These are phyloP conservation scores for Circinella umbellata DNA, from an alignment of 371 early-diverging fungal species.

Conservation along the genomic window DNA sequence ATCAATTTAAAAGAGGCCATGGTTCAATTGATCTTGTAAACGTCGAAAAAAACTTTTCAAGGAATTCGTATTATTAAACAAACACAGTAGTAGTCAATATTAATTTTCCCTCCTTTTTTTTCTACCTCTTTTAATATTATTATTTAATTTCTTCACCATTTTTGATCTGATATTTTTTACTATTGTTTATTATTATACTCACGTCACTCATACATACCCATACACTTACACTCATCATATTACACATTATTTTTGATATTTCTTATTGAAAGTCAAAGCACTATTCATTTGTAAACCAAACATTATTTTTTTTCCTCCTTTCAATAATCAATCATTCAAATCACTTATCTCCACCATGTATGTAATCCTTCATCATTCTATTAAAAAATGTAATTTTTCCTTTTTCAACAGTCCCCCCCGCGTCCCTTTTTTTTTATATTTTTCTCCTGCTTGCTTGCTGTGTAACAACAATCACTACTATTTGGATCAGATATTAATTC, in stretches of 20 bases:
- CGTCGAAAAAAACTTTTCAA: constrained; percentile 18
- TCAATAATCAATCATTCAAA: background rate
- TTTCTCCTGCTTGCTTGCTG: too few relatives aligned
- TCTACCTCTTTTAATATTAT: background rate
- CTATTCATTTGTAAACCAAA: constrained; percentile 9
- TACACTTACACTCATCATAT: too few relatives aligned
- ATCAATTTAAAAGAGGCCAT: constrained; percentile 57
- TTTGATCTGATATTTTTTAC: too few relatives aligned
- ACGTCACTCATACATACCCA: too few relatives aligned
- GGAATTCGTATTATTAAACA: background rate
- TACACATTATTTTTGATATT: too few relatives aligned
- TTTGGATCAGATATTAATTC: too few relatives aligned
- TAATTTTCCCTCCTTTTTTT: background rate
- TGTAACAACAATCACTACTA: too few relatives aligned
- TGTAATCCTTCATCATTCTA: background rate
- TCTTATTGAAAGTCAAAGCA: background rate
- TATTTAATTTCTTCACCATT: background rate
- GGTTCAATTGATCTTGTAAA: constrained; percentile 42
- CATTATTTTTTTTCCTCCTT: background rate
- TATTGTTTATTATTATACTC: too few relatives aligned
- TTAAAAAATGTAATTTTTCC: constrained; percentile 10
- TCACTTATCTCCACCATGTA: background rate
- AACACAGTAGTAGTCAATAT: background rate
- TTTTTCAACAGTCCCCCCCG: background rate
- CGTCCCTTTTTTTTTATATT: background rate